A percentile compares a stretch with the other conserved stretches of the same genome.
Evolutionary conservation across 169 alveolate genomes (phyloP).

Genomic region (Amoebophrya sp.): DNA sequence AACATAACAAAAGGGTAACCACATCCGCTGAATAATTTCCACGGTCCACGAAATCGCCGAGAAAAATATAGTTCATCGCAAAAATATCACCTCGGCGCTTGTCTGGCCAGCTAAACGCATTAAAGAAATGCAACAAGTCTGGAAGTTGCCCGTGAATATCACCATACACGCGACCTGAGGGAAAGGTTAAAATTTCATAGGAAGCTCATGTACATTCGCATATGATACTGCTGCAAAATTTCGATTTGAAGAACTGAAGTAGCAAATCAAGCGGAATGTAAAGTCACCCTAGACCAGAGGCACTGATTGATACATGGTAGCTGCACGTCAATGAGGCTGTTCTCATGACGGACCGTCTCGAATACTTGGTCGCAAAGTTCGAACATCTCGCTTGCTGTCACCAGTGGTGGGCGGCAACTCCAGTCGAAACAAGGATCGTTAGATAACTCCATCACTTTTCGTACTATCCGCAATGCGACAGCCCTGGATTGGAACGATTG

Average conservation of each 20-base stretch:
- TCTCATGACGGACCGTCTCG: neutral
- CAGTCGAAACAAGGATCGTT: neutral
- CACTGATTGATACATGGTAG: no score
- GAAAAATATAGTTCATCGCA: conserved; percentile 70
- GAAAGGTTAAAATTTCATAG: no score
- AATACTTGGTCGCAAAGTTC: neutral
- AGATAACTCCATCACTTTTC: neutral
- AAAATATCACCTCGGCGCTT: conserved; percentile 70
- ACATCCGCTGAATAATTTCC: conserved; percentile 66
- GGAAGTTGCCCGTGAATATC: conserved; percentile 60
- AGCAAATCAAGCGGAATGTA: no score
- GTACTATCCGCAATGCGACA: neutral
- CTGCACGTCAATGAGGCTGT: neutral
- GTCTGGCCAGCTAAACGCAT: conserved; percentile 54
- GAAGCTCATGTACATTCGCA: no score
- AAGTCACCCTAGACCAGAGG: no score
- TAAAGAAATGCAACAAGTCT: conserved; percentile 56
- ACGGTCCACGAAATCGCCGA: conserved; percentile 72
- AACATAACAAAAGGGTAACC: conserved; percentile 46
- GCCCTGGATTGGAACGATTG: neutral
- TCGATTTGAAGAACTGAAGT: no score
- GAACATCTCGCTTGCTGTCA: neutral
- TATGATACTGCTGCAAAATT: no score
- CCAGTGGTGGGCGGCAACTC: neutral
- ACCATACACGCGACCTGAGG: conserved; percentile 57